These are phyloP conservation scores for Ascobolus immersus DNA, from an alignment of 495 filamentous ascomycete species.

Conservation along the genomic window DNA sequence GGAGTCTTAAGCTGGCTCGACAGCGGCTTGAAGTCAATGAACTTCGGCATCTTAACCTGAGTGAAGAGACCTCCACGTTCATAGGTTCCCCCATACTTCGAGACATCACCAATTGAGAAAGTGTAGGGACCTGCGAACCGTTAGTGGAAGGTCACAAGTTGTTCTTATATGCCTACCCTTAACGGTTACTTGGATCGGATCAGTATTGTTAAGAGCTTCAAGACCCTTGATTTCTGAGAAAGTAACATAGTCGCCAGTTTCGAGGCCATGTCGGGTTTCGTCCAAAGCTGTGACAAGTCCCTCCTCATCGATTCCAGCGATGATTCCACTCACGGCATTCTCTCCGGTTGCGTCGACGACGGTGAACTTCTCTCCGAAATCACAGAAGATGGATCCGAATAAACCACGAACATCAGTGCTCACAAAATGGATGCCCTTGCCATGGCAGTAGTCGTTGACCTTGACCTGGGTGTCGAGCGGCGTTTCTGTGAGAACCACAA, in stretches of 20 bases:
- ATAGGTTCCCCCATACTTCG: slow-evolving; percentile 50
- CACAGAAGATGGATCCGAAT: slow-evolving; percentile 90
- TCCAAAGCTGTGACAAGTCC: slow-evolving; percentile 86
- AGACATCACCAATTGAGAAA: slow-evolving; percentile 88
- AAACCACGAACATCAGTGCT: slow-evolving; percentile 73
- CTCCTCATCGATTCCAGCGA: slow-evolving; percentile 66
- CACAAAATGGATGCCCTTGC: slow-evolving; percentile 72
- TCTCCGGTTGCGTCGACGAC: slow-evolving; percentile 79
- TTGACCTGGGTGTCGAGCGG: slow-evolving; percentile 50
- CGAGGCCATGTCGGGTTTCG: slow-evolving; percentile 81
- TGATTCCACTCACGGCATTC: slow-evolving; percentile 60
- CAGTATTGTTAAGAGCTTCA: slow-evolving; percentile 60
- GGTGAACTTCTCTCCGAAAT: slow-evolving; percentile 84
- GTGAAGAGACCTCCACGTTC: slow-evolving; percentile 64
- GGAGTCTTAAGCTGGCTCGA: slow-evolving; percentile 54
- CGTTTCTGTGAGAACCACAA: slow-evolving; percentile 70
- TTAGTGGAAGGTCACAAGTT: background rate
- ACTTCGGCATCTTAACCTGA: slow-evolving; percentile 95
- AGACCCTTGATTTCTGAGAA: slow-evolving; percentile 86
- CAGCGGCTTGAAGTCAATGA: slow-evolving; percentile 66
- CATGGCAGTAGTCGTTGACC: slow-evolving; percentile 78
- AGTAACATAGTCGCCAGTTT: slow-evolving; percentile 89
- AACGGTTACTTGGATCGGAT: slow-evolving; percentile 69
- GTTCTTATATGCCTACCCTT: slow-evolving; percentile 28
- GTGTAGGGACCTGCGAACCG: slow-evolving; percentile 46